Conservation (phyloP, 805 yeast species). For the Dipodascus albidus region DNA sequence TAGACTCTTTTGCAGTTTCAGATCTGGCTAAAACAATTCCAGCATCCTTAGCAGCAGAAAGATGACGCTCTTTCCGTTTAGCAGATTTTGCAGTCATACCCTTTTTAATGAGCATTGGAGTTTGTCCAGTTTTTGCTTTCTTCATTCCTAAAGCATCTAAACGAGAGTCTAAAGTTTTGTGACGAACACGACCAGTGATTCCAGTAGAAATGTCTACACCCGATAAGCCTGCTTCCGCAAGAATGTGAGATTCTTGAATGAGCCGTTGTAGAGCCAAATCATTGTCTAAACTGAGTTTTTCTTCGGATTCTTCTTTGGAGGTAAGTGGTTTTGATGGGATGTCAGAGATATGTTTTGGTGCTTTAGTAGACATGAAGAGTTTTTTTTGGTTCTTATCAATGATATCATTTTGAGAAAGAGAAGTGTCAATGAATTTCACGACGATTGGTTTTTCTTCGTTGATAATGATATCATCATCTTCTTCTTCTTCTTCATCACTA, state of each 20-base stretch:
- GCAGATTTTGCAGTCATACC: constrained; percentile 58
- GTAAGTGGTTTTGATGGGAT: constrained; percentile 4
- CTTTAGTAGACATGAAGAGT: constrained; percentile 21
- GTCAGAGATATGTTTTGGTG: constrained; percentile 20
- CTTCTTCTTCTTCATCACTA: constrained; percentile 7
- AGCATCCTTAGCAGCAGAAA: constrained; percentile 74
- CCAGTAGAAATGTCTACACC: constrained; percentile 28
- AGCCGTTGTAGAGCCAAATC: constrained; percentile 60
- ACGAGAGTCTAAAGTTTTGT: constrained; percentile 27
- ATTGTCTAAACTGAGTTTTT: constrained; percentile 43
- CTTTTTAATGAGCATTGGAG: constrained; percentile 82
- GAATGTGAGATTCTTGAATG: constrained; percentile 57
- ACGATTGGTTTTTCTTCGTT: constrained; percentile 21
- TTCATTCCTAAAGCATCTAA: constrained; percentile 23
- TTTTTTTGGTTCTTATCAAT: constrained; percentile 18
- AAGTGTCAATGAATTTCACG: constrained; percentile 23
- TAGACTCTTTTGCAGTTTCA: constrained; percentile 31
- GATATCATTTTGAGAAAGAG: neutral
- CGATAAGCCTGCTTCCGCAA: constrained; percentile 22
- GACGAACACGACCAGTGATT: constrained; percentile 28
- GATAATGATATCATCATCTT: constrained; percentile 5
- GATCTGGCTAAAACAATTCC: constrained; percentile 71
- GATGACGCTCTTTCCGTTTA: constrained; percentile 34
- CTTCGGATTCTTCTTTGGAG: constrained; percentile 21
- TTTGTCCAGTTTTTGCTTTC: constrained; percentile 44